Conservation (phyloP, 2,329 filamentous ascomycete genomes). For the Fonsecaea pedrosoi region DNA sequence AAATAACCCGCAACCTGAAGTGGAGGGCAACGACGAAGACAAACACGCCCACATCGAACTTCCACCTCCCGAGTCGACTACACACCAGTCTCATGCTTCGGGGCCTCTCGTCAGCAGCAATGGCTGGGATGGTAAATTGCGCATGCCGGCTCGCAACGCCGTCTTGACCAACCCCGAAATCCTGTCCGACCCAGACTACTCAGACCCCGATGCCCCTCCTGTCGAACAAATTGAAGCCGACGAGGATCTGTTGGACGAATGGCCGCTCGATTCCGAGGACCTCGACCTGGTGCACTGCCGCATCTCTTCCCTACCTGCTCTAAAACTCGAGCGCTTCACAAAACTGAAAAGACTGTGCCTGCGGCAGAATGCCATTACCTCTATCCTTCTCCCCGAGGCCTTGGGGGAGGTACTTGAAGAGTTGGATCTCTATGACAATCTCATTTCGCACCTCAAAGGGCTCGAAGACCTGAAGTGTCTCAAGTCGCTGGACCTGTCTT, state of each 20-base stretch:
- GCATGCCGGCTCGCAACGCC: slow-evolving; percentile 64
- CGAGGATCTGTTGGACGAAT: slow-evolving; percentile 71
- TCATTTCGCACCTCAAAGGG: slow-evolving; percentile 84
- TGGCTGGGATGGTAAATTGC: slow-evolving; percentile 56
- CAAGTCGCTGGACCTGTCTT: slow-evolving; percentile 84
- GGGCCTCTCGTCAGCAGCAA: slow-evolving; percentile 45
- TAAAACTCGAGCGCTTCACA: slow-evolving; percentile 83
- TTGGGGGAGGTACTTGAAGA: slow-evolving; percentile 75
- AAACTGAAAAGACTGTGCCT: slow-evolving; percentile 80
- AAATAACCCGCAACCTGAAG: slow-evolving; percentile 5
- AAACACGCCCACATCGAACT: slow-evolving; percentile 30
- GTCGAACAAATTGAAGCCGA: slow-evolving; percentile 81
- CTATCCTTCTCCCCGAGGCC: slow-evolving; percentile 74
- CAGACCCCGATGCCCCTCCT: slow-evolving; percentile 70
- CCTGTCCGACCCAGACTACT: slow-evolving; percentile 83
- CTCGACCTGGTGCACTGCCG: slow-evolving; percentile 91
- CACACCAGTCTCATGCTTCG: slow-evolving; percentile 13
- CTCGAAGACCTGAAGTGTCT: slow-evolving; percentile 79
- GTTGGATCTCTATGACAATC: slow-evolving; percentile 95
- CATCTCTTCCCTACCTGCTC: slow-evolving; percentile 75
- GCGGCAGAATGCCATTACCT: slow-evolving; percentile 86
- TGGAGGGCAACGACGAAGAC: slow-evolving; percentile 14
- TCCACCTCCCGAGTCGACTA: slow-evolving; percentile 13
- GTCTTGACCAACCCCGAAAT: slow-evolving; percentile 79
- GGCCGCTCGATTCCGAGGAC: slow-evolving; percentile 61